Base-by-base conservation (phyloP, 2,329 filamentous ascomycete species). In the Chalaropsis thielavioides region DNA sequence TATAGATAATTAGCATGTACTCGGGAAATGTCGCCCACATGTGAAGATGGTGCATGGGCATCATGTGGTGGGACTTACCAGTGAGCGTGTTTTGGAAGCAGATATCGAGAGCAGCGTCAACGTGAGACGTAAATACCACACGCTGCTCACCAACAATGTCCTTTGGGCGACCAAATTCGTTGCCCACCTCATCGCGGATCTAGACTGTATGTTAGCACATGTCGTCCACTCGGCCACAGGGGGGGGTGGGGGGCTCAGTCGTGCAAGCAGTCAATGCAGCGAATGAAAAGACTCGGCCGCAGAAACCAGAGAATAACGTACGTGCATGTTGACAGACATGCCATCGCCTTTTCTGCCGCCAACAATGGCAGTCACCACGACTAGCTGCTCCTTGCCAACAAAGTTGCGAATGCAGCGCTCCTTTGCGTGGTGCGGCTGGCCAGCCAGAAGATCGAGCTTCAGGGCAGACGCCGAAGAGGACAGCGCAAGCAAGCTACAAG, bases 371-470 rank as follows among this genome's bases (percentile, higher is more conserved):
- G 92, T 97, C 63, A 99, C 92, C 41, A 97, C 92, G 51, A 99
- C 94, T 69, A 99, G 80, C 69, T 94, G 95, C 73, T 96, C 91
- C 76, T 85, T 88, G 68, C 84, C 83, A 69, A 96, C 92, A 75
- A 96, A 99, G 79, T 99, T 99, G 75, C 92, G 85, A 75, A 99
- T 89, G 79, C 94, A 99, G 78, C 92, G 84, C 78, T 92, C 88
- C 73, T 86, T 83, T 71, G 87, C 84, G 74, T 83, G 79, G 68
- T 67, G 65, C 66, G 77, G 75, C 63, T 78, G 76, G 69, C 85
- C 82, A 56, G 91, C 90, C 71, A 83, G 77, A 68, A 99, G 84
- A 72, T 99, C 94, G 81, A 99, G 96, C 80, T 95, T 96, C 72
- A 99, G 85, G 67, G 91, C 91, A 70, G 80, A 76, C 69, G 79